Evolutionary conservation across 2,329 filamentous ascomycete genomes (phyloP).

Genomic region (Aspergillus sp.): DNA sequence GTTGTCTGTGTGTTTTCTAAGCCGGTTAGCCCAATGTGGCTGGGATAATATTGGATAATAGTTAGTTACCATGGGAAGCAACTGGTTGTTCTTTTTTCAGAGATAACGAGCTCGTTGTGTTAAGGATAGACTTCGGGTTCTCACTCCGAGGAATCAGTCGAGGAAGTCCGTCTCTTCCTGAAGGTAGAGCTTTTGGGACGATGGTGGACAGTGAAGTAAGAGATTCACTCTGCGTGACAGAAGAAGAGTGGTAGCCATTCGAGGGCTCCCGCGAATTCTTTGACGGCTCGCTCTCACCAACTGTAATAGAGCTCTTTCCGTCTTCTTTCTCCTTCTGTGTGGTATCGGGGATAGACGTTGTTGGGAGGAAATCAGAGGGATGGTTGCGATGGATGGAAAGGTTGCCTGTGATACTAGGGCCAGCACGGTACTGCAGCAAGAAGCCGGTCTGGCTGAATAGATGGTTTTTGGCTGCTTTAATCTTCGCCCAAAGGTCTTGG

Average conservation of each 20-base stretch:
- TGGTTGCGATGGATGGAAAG: background rate
- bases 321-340: background rate
- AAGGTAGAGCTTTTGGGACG: background rate
- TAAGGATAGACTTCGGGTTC: background rate
- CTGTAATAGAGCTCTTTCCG: background rate
- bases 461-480: conserved; percentile 2
- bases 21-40: background rate
- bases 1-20: background rate
- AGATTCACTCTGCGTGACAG: background rate
- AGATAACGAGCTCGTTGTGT: background rate
- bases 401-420: background rate
- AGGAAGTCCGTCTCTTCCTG: background rate
- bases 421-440: background rate
- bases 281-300: background rate
- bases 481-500: conserved; percentile 3
- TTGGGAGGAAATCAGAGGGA: background rate
- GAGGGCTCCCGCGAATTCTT: background rate
- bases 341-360: background rate
- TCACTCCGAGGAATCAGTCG: background rate
- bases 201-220: background rate
- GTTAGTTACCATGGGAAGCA: background rate
- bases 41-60: no score
- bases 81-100: background rate
- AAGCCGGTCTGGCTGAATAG: background rate
- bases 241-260: background rate